phyloP scores from a whole-genome alignment of 257 asterid genomes.

The Echium plantagineum region DNA sequence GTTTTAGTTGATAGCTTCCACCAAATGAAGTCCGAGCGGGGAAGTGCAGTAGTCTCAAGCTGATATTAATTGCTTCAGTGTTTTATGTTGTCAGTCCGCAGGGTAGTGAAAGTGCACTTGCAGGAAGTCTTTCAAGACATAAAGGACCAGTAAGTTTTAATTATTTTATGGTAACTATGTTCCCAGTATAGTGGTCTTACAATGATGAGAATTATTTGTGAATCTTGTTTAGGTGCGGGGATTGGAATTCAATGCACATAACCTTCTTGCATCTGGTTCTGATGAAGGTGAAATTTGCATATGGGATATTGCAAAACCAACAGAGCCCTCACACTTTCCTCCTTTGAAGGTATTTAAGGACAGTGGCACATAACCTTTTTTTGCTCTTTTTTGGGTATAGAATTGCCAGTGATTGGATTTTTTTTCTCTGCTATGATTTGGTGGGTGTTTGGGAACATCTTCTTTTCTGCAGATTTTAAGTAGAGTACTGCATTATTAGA shows the following conservation, averaged over 20 bases:
- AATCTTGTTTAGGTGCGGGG: slow-evolving; percentile 62
- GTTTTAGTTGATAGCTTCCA: background rate
- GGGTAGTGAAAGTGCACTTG: slow-evolving; percentile 52
- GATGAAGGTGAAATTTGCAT: slow-evolving; percentile 95
- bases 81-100: slow-evolving; percentile 31
- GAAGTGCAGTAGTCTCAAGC: background rate
- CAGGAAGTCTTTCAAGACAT: slow-evolving; percentile 63
- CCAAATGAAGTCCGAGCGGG: no score
- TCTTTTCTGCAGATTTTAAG: no score
- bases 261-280: slow-evolving; percentile 93
- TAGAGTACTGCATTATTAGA: background rate
- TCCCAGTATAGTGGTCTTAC: background rate
- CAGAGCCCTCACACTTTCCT: slow-evolving; percentile 70
- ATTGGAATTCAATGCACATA: slow-evolving; percentile 63
- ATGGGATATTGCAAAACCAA: slow-evolving; percentile 82
- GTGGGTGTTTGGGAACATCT: no score
- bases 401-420: background rate
- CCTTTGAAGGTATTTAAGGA: slow-evolving; percentile 61
- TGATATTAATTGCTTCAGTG: background rate
- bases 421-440: no score
- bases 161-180: slow-evolving; percentile 1
- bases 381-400: background rate
- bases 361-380: background rate
- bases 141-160: slow-evolving; percentile 74
- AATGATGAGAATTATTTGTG: background rate